Base-by-base conservation (phyloP, 2,329 filamentous ascomycete species). In the Zymoseptoria tritici region DNA sequence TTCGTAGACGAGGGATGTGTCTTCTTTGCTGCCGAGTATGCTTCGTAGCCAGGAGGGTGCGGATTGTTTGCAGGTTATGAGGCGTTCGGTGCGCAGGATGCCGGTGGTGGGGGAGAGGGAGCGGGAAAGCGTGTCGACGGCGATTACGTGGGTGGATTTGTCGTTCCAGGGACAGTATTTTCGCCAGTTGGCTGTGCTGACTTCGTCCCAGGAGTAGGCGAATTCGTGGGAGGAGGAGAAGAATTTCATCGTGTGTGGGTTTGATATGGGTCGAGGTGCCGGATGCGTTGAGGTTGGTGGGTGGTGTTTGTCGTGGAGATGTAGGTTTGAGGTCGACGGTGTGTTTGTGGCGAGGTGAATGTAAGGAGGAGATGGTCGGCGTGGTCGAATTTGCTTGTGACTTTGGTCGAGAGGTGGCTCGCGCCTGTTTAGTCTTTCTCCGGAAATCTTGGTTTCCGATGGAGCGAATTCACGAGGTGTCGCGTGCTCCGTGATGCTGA, bases 101-200 rank as follows among this genome's bases (percentile, higher is more conserved):
- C 86, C 85, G 49, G 86, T 88, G 11, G 72, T 68, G 6, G 83
- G 75, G 70, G 89, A 85, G 49, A 90, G 79, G 9, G 75, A 75
- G 64, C 94, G 89, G 57, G 86, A 88, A 69, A 99, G 78, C 13
- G 93, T 97, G 79, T 99, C 94, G 71, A 97, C 94, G 67, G 91
- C 92, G 66, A 95, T 86, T 67, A 99, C 94, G 76, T 99, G 94
- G 49, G 91, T 90, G n/a, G 90, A 92, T 79, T 96, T 94, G 76
- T 97, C 89, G 80, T 99, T 99, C 68, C 94, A 97, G 20, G 93
- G 93, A 71, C 91, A 95, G 79, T 99, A 99, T 77, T 99, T 99
- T 69, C 87, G 88, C 94, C 94, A 99, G 83, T 99, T 99, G 74
- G 90, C 91, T 13, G 91, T 91, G 24, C 91, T 96, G 42, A 99